A percentile compares a stretch with the other conserved stretches of the same genome.
Evolutionary conservation across 805 yeast genomes (phyloP).

Genomic region (Clavispora fructus): DNA sequence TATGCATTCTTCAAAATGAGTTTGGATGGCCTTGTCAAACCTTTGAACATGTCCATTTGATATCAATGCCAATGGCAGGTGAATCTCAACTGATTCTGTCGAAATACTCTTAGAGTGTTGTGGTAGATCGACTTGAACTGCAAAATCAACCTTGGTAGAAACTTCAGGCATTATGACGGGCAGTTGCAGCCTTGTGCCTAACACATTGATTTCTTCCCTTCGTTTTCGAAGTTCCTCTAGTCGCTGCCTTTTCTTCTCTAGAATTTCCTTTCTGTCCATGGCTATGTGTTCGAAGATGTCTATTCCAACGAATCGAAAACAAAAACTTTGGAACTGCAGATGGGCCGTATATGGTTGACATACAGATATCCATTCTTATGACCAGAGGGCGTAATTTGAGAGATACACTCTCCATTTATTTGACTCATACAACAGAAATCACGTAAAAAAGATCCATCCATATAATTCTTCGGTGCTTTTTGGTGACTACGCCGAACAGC

Average conservation of each 20-base stretch:
- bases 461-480: not conserved
- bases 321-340: not conserved
- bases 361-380: too few relatives aligned
- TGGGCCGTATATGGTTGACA: not conserved
- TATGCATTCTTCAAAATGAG: constrained; percentile 4
- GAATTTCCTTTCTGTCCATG: constrained; percentile 33
- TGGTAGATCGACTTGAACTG: constrained; percentile 23
- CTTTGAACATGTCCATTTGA: not conserved
- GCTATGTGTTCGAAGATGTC: not conserved
- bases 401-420: too few relatives aligned
- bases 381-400: too few relatives aligned
- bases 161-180: not conserved
- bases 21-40: constrained; percentile 22
- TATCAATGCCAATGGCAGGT: not conserved
- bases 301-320: not conserved
- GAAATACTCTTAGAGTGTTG: not conserved
- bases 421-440: too few relatives aligned
- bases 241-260: constrained; percentile 38
- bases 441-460: too few relatives aligned
- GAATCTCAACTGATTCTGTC: not conserved
- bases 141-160: constrained; percentile 17
- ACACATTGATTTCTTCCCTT: constrained; percentile 12
- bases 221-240: constrained; percentile 22
- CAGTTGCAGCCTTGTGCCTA: not conserved
- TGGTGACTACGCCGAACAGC: not conserved